A percentile compares a stretch with the other conserved stretches of the same genome.
These are phyloP conservation scores for Davidsoniella virescens DNA, from an alignment of 2,329 filamentous ascomycete genomes.

Conservation along the genomic window DNA sequence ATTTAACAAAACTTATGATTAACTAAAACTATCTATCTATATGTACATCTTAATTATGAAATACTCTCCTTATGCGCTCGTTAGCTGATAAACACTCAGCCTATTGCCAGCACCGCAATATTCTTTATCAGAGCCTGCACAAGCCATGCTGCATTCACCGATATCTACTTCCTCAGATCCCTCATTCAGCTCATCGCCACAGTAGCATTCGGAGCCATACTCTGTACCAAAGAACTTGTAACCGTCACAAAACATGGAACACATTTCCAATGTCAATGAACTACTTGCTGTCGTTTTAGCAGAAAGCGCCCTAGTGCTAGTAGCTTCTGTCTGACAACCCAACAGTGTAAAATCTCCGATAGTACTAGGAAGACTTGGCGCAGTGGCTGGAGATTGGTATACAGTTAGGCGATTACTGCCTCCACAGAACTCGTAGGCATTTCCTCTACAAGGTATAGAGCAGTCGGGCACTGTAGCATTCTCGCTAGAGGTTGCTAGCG, in stretches of 20 bases:
- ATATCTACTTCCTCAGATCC: conserved; percentile 18
- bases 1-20: too few species aligned
- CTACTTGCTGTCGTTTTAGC: conserved; percentile 16
- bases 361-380: conserved; percentile 20
- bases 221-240: conserved; percentile 23
- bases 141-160: conserved; percentile 26
- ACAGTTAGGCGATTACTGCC: conserved; percentile 21
- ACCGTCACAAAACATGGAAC: conserved; percentile 20
- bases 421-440: conserved; percentile 22
- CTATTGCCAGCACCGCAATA: conserved; percentile 26
- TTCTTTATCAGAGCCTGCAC: conserved; percentile 22
- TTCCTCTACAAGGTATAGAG: conserved; percentile 21
- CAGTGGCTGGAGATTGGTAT: conserved; percentile 18
- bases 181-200: conserved; percentile 19
- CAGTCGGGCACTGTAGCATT: conserved; percentile 20
- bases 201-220: conserved; percentile 24
- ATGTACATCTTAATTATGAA: too few species aligned
- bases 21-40: too few species aligned
- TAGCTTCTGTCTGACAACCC: conserved; percentile 24
- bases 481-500: conserved; percentile 17
- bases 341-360: conserved; percentile 20
- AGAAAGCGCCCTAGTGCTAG: conserved; percentile 20
- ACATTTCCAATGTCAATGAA: conserved; percentile 21
- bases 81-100: conserved; percentile 20
- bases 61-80: background rate